Evolutionary conservation across 768 basidiomycete genomes (phyloP).

Genomic region (Rhizopogon vulgaris): DNA sequence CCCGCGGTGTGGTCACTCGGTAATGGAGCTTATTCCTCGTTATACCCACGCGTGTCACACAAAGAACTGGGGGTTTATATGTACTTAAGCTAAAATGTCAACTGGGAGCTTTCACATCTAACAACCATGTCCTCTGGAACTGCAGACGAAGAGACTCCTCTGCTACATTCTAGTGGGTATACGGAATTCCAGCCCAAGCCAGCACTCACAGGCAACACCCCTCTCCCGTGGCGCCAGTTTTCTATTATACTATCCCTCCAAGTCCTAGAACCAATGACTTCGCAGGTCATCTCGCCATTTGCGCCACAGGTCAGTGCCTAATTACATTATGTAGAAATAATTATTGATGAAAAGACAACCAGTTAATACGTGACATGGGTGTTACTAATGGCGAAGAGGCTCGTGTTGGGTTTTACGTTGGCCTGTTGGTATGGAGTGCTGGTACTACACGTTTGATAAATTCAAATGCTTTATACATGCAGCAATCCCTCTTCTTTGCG

Average conservation of each 20-base stretch:
- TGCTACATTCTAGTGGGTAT: conserved; percentile 31
- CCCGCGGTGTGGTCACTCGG: background rate
- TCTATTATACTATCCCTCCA: conserved; percentile 59
- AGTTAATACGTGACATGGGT: conserved; percentile 7
- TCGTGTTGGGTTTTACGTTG: conserved; percentile 36
- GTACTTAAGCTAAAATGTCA: background rate
- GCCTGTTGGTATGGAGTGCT: conserved; percentile 29
- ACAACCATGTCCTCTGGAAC: conserved; percentile 1
- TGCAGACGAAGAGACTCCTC: conserved; percentile 51
- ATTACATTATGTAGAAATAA: conserved; percentile 1
- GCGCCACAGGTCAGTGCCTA: conserved; percentile 46
- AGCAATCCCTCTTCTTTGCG: conserved; percentile 40
- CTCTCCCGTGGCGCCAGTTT: conserved; percentile 60
- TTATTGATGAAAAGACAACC: background rate
- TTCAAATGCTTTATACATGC: conserved; percentile 22
- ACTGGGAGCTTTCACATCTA: background rate
- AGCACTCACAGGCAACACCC: conserved; percentile 28
- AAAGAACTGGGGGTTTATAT: background rate
- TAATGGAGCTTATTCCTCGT: background rate
- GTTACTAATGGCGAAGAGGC: conserved; percentile 35
- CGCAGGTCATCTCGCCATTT: conserved; percentile 67
- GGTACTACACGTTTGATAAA: background rate
- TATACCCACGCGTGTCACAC: background rate
- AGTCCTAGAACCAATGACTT: conserved; percentile 65
- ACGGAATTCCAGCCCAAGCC: conserved; percentile 18